Evolutionary conservation across 2,329 filamentous ascomycete genomes (phyloP).

Genomic region (Teratosphaeria zuluensis): DNA sequence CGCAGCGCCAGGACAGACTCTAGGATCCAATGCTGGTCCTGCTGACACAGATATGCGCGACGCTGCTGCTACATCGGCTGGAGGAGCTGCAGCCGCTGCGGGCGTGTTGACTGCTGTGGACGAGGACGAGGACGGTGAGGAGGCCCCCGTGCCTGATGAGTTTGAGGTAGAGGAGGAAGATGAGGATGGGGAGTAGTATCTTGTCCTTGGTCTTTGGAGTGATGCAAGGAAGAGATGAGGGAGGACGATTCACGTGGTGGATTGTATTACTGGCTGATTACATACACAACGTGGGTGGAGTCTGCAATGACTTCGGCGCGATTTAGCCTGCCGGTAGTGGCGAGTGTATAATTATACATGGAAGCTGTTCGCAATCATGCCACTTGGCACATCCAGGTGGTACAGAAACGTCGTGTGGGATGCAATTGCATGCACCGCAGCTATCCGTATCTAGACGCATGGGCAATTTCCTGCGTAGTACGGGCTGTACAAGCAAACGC

Average conservation of each 20-base stretch:
- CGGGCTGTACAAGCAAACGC: too few species aligned
- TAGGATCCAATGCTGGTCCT: conserved; percentile 6
- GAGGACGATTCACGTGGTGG: neutral
- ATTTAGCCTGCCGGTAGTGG: neutral
- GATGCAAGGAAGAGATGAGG: neutral
- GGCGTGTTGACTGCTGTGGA: conserved; percentile 79
- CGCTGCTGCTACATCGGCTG: conserved; percentile 7
- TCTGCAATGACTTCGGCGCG: neutral
- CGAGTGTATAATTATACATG: neutral
- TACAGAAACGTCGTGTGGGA: neutral
- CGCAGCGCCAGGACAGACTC: conserved; percentile 17
- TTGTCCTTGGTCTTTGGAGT: neutral
- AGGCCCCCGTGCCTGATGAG: conserved; percentile 58
- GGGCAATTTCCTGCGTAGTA: too few species aligned
- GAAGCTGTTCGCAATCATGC: neutral
- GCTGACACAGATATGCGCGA: conserved; percentile 25
- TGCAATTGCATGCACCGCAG: neutral
- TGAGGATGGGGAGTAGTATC: conserved; percentile 25
- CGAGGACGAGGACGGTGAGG: conserved; percentile 68
- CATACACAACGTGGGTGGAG: neutral
- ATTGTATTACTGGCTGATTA: neutral
- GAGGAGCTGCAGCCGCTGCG: conserved; percentile 41
- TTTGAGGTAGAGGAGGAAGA: conserved; percentile 71
- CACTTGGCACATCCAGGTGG: neutral
- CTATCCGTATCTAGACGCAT: neutral